These are phyloP conservation scores for Phytophthora sojae DNA, from an alignment of 352 stramenopile genomes.

Conservation along the genomic window DNA sequence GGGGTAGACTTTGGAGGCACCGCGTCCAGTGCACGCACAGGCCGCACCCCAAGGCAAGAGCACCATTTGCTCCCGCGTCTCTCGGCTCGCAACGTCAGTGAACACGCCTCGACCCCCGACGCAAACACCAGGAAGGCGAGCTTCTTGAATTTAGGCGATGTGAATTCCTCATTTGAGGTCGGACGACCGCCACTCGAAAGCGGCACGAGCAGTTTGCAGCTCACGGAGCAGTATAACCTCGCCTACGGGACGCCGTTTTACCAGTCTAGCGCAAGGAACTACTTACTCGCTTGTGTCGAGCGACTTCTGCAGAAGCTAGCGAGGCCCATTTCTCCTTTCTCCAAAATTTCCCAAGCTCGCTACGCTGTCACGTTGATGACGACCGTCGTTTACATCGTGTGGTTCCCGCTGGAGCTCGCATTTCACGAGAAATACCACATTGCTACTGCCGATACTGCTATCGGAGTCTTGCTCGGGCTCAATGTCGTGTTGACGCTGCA, in stretches of 20 bases:
- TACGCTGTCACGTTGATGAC: constrained; percentile 31
- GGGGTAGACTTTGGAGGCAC: background rate
- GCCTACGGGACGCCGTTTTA: background rate
- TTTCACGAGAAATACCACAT: constrained; percentile 31
- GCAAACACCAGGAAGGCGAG: constrained; percentile 2
- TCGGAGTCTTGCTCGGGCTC: background rate
- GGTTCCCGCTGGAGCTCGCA: constrained; percentile 48
- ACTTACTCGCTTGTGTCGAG: constrained; percentile 1
- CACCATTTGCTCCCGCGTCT: constrained; percentile 7
- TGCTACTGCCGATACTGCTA: background rate
- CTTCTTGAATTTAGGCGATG: constrained; percentile 19
- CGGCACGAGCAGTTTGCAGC: constrained; percentile 9
- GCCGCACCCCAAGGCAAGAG: constrained; percentile 17
- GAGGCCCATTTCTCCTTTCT: constrained; percentile 47
- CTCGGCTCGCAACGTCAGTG: constrained; percentile 22
- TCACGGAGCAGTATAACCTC: constrained; percentile 21
- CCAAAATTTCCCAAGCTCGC: constrained; percentile 34
- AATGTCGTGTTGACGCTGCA: background rate
- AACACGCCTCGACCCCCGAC: constrained; percentile 8
- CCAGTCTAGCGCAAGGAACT: background rate
- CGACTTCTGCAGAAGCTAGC: background rate
- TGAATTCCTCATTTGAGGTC: constrained; percentile 2
- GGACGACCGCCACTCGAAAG: constrained; percentile 24
- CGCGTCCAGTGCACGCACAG: constrained; percentile 1
- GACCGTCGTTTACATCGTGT: constrained; percentile 41